These are phyloP conservation scores for Botrytis hyacinthi DNA, from an alignment of 2,329 filamentous ascomycete genomes.

Conservation along the genomic window DNA sequence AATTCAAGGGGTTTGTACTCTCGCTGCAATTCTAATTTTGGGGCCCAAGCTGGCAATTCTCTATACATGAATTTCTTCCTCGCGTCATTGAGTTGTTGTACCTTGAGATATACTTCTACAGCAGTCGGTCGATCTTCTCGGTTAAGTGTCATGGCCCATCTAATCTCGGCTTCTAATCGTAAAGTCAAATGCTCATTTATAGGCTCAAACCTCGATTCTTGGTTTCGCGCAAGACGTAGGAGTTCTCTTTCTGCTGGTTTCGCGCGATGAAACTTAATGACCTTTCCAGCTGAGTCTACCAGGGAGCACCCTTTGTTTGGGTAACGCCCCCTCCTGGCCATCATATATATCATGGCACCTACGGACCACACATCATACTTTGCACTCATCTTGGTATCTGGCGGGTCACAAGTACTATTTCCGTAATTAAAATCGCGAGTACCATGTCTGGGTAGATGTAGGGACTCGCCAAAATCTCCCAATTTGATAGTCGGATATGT, in stretches of 20 bases:
- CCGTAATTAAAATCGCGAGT: not conserved
- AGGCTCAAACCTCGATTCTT: not conserved
- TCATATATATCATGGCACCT: not conserved
- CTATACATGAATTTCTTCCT: conserved; percentile 9
- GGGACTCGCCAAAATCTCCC: conserved; percentile 16
- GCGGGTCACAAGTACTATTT: conserved; percentile 7
- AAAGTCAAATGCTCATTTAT: conserved; percentile 6
- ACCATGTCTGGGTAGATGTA: conserved; percentile 8
- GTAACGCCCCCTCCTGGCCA: not conserved
- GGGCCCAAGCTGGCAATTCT: not conserved
- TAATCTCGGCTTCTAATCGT: not conserved
- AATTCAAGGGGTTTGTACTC: not conserved
- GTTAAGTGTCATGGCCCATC: not conserved
- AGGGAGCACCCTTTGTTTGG: not conserved
- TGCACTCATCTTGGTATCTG: conserved; percentile 1
- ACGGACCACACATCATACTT: conserved; percentile 20
- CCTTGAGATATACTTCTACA: not conserved
- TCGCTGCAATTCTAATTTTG: not conserved
- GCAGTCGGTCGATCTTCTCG: not conserved
- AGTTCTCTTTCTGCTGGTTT: not conserved
- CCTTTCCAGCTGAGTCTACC: not conserved
- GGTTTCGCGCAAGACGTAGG: not conserved
- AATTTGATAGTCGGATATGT: conserved; percentile 15
- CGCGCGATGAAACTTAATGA: not conserved
- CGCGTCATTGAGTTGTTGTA: not conserved